phyloP scores from a whole-genome alignment of 2,329 filamentous ascomycete genomes.

The Neoascochyta sp. region DNA sequence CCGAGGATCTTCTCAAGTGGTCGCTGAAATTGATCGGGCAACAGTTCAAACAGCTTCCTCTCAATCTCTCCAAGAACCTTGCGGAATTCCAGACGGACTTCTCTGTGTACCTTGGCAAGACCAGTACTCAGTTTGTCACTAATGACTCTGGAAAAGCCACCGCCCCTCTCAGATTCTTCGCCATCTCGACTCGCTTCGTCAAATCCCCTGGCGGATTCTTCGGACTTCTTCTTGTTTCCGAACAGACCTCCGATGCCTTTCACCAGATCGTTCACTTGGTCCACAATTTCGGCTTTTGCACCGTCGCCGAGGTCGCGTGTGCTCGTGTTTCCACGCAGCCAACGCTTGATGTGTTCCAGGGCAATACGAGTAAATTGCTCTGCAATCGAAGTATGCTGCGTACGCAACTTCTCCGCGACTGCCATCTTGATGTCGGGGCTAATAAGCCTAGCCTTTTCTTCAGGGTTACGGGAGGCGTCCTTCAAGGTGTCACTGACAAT shows the following conservation, averaged over 20 bases:
- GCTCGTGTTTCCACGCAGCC: constrained; percentile 30
- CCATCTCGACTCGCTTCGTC: constrained; percentile 12
- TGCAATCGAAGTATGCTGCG: constrained; percentile 25
- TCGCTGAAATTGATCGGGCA: constrained; percentile 27
- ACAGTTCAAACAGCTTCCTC: constrained; percentile 27
- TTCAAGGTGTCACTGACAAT: constrained; percentile 27
- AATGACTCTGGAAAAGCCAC: constrained; percentile 25
- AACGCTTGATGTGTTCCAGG: constrained; percentile 30
- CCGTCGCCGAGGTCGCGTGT: constrained; percentile 28
- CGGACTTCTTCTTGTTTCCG: constrained; percentile 16
- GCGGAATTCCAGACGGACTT: constrained; percentile 29
- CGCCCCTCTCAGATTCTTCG: constrained; percentile 12
- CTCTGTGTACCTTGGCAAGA: constrained; percentile 28
- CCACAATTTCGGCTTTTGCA: constrained; percentile 27
- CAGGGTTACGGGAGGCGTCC: constrained; percentile 25
- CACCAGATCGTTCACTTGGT: constrained; percentile 26
- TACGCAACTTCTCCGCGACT: constrained; percentile 24
- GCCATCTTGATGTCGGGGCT: constrained; percentile 30
- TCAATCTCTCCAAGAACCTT: constrained; percentile 28
- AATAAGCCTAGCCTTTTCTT: constrained; percentile 29
- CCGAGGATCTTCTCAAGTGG: constrained; percentile 30
- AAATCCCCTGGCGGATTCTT: constrained; percentile 17
- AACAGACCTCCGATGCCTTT: constrained; percentile 28
- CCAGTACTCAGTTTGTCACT: constrained; percentile 31
- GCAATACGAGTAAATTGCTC: constrained; percentile 30